These are phyloP conservation scores for Lachancea sp. DNA, from an alignment of 805 yeast genomes.

Conservation along the genomic window DNA sequence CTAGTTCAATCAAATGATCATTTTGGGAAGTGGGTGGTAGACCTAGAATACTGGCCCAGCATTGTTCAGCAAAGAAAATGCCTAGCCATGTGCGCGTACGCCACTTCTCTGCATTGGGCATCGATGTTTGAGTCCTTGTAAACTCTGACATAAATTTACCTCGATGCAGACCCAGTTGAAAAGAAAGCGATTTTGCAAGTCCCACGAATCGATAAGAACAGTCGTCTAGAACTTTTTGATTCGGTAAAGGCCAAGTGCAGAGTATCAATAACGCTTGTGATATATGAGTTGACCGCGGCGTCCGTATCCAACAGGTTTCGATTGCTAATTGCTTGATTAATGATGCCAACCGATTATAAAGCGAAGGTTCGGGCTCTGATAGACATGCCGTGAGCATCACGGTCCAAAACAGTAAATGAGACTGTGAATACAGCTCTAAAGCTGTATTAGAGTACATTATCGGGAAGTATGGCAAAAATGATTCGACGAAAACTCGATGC, in stretches of 20 bases:
- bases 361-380: slow-evolving; percentile 79
- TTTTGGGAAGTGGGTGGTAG: slow-evolving; percentile 81
- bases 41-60: slow-evolving; percentile 84
- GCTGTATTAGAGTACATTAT: slow-evolving; percentile 67
- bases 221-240: slow-evolving; percentile 86
- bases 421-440: slow-evolving; percentile 70
- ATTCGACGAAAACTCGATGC: slow-evolving; percentile 59
- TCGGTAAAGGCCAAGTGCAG: slow-evolving; percentile 88
- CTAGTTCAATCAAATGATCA: slow-evolving; percentile 75
- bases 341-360: slow-evolving; percentile 69
- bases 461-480: slow-evolving; percentile 73
- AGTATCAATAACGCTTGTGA: slow-evolving; percentile 84
- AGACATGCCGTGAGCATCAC: slow-evolving; percentile 80
- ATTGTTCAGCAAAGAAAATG: slow-evolving; percentile 79
- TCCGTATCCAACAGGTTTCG: slow-evolving; percentile 87
- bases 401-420: slow-evolving; percentile 84
- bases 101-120: slow-evolving; percentile 92
- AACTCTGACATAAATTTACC: slow-evolving; percentile 90
- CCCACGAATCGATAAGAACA: slow-evolving; percentile 86
- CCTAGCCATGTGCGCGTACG: slow-evolving; percentile 90
- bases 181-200: slow-evolving; percentile 73
- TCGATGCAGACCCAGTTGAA: slow-evolving; percentile 84
- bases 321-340: slow-evolving; percentile 81
- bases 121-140: slow-evolving; percentile 78
- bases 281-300: slow-evolving; percentile 90